A percentile compares a stretch with the other conserved stretches of the same genome.
Evolutionary conservation across 257 asterid genomes (phyloP).

Genomic region (Verbascum thapsus): DNA sequence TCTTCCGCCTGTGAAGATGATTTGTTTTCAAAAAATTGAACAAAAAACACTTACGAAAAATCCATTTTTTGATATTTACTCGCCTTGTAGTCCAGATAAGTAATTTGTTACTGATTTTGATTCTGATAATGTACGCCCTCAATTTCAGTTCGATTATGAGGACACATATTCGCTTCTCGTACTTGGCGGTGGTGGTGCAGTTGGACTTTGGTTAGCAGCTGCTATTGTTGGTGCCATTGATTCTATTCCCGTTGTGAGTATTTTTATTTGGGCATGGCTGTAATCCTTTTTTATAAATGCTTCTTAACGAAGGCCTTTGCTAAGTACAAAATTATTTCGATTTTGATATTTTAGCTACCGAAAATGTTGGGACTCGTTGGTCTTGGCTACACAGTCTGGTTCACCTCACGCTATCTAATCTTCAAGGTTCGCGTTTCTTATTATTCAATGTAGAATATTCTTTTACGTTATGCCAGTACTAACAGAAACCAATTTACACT

Average conservation of each 20-base stretch:
- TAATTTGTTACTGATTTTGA: neutral
- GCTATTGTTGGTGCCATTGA: slow-evolving; percentile 75
- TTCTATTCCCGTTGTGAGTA: slow-evolving; percentile 74
- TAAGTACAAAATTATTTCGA: slow-evolving; percentile 11
- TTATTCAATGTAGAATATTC: neutral
- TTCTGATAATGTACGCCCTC: slow-evolving; percentile 23
- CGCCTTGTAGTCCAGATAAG: neutral
- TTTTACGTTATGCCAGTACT: neutral
- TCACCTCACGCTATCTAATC: slow-evolving; percentile 66
- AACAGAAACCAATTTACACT: neutral
- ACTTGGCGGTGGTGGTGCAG: slow-evolving; percentile 57
- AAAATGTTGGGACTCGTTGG: slow-evolving; percentile 75
- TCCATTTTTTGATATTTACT: neutral
- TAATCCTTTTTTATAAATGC: neutral
- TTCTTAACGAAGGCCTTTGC: neutral
- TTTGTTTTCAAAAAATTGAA: too few relatives aligned
- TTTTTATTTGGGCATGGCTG: neutral
- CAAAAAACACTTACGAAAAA: neutral
- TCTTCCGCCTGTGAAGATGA: neutral
- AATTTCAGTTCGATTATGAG: slow-evolving; percentile 57
- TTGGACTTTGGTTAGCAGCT: slow-evolving; percentile 58
- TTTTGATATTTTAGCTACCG: slow-evolving; percentile 53
- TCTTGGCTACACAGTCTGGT: slow-evolving; percentile 80
- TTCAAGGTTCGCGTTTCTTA: slow-evolving; percentile 58
- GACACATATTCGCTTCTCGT: slow-evolving; percentile 52